Base-by-base conservation (phyloP, 345 rosid genomes). In the Citrus sp. region DNA sequence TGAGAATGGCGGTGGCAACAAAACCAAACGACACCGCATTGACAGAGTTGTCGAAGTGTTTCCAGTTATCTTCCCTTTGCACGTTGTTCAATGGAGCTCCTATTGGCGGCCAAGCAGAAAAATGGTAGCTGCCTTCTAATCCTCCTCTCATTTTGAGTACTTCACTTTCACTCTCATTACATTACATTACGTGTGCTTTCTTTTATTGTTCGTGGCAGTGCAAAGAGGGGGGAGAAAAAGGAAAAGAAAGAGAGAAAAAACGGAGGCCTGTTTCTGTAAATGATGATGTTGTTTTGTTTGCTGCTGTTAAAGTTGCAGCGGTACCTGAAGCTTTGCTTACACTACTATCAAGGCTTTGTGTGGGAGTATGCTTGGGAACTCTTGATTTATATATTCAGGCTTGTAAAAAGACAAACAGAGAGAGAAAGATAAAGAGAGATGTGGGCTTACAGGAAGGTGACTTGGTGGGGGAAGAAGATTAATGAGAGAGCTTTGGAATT, bases 1-100 rank as follows among this genome's bases (percentile, higher is more conserved):
- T 95, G 87, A 95, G 95, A 82, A 95, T 88, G 77, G 98, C 99
- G 46, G 99, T 95, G 71, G 99, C 99, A 6, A 95, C 98, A 75
- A 94, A 95, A 16, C 99, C 98, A 81, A 94, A 93, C 18, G 98
- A 94, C 58, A 95, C 97, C 0, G 99, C 97, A 77, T 89, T 92
- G 30, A 92, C 95, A 34, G 97, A 91, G 86, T 90, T 88, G 67
- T 91, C 97, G 56, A 88, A 90, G 64, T 82, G 83, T 71, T 80
- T 87, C 92, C 89, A 87, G 37, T 87, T 89, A 37, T 86, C 94
- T 21, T 85, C 91, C 81, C 87, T 82, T 69, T 83, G 88, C 77
- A 86, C 78, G 82, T 13, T 67, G 73, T 81, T 87, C 84, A 84
- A 66, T 49, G 97, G 97, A 74, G 98, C 90, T 82, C 91, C 97